These are phyloP conservation scores for Acorus calamus DNA, from an alignment of 106 monocot species.

Conservation along the genomic window DNA sequence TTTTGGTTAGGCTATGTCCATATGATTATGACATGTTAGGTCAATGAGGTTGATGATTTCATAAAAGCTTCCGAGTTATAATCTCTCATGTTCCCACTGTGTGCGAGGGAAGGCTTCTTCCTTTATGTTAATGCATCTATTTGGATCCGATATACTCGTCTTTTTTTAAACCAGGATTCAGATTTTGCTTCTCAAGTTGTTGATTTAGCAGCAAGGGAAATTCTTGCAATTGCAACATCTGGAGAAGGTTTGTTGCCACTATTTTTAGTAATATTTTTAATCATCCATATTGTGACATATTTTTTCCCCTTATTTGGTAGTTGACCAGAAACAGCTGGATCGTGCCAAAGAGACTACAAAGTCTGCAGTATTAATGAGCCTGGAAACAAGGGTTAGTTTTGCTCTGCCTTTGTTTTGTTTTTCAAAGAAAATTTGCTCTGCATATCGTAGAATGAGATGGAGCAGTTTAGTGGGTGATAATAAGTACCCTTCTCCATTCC, in stretches of 20 bases:
- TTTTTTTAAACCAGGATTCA: constrained; percentile 26
- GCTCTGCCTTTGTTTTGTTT: not conserved
- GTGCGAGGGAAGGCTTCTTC: too few relatives aligned
- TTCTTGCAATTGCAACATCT: constrained; percentile 58
- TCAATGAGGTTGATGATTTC: too few relatives aligned
- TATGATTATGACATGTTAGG: too few relatives aligned
- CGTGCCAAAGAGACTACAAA: constrained; percentile 70
- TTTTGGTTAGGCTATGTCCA: too few relatives aligned
- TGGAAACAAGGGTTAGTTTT: constrained; percentile 62
- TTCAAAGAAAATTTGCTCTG: too few relatives aligned
- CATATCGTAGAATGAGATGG: too few relatives aligned
- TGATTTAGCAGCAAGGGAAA: constrained; percentile 73
- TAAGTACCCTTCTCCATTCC: too few relatives aligned
- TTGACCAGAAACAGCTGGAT: constrained; percentile 61
- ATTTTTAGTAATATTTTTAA: not conserved
- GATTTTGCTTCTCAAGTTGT: constrained; percentile 56
- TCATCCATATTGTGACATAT: not conserved
- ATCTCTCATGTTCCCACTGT: too few relatives aligned
- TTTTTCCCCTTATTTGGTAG: constrained; percentile 20
- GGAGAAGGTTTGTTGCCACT: constrained; percentile 49
- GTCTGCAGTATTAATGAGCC: constrained; percentile 68
- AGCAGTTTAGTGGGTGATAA: too few relatives aligned
- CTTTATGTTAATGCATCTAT: too few relatives aligned
- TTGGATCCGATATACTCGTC: not conserved
- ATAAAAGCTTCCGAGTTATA: too few relatives aligned